These are phyloP conservation scores for Scleromitrula shiraiana DNA, from an alignment of 2,329 filamentous ascomycete species.

Conservation along the genomic window DNA sequence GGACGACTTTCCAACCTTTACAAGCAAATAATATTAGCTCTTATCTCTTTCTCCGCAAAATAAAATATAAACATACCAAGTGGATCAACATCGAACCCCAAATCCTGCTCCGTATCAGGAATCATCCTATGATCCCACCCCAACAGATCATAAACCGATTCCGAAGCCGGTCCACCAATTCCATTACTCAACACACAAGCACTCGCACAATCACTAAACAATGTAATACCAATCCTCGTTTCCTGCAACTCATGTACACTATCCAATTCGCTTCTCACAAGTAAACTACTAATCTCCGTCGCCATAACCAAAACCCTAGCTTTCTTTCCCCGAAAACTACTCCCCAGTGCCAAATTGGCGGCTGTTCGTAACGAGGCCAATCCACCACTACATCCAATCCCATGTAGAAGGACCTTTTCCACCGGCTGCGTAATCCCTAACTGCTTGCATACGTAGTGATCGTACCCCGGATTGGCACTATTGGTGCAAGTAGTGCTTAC, in stretches of 20 bases:
- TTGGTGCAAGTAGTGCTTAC: conserved; percentile 63
- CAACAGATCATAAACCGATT: conserved; percentile 48
- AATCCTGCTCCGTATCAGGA: conserved; percentile 51
- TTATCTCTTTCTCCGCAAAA: too few species aligned
- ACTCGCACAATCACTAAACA: conserved; percentile 67
- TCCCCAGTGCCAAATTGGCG: conserved; percentile 57
- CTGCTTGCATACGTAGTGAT: conserved; percentile 53
- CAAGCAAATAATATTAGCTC: not conserved
- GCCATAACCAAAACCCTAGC: conserved; percentile 59
- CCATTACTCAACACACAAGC: conserved; percentile 57
- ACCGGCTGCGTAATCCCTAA: conserved; percentile 50
- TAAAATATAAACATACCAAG: conserved; percentile 38
- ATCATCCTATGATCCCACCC: conserved; percentile 59
- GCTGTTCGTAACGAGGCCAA: conserved; percentile 54
- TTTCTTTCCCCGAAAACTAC: conserved; percentile 47
- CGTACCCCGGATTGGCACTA: conserved; percentile 61
- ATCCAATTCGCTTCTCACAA: conserved; percentile 58
- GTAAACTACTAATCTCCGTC: conserved; percentile 52
- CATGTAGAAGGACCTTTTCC: conserved; percentile 58
- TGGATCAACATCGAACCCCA: conserved; percentile 59
- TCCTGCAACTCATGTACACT: conserved; percentile 51
- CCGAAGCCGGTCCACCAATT: conserved; percentile 36
- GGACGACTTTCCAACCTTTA: conserved; percentile 58
- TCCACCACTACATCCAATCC: conserved; percentile 58
- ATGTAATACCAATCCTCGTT: conserved; percentile 54